Conservation (phyloP, 2,329 filamentous ascomycete genomes). For the Chrysoporthe puriensis region DNA sequence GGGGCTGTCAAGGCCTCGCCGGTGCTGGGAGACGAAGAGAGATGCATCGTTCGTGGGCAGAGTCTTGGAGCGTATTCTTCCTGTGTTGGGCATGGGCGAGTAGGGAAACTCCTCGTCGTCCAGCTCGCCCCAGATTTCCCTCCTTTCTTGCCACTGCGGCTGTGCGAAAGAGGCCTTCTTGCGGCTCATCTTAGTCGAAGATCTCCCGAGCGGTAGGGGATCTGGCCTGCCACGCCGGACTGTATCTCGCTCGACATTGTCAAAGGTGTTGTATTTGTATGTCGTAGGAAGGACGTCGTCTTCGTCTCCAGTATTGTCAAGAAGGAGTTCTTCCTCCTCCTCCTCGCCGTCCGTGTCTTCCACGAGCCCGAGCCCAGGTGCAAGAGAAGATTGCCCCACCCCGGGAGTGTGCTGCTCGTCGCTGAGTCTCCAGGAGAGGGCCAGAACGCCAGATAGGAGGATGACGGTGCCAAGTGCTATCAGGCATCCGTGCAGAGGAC, state of each 20-base stretch:
- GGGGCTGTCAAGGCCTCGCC: slow-evolving; percentile 38
- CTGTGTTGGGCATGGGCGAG: slow-evolving; percentile 38
- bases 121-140: slow-evolving; percentile 86
- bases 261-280: slow-evolving; percentile 53
- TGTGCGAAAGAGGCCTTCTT: slow-evolving; percentile 21
- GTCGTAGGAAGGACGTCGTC: slow-evolving; percentile 42
- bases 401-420: slow-evolving; percentile 69
- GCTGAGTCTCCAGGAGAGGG: slow-evolving; percentile 90
- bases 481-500: slow-evolving; percentile 73
- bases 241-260: slow-evolving; percentile 38
- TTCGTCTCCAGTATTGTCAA: slow-evolving; percentile 52
- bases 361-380: slow-evolving; percentile 81
- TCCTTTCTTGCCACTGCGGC: slow-evolving; percentile 64
- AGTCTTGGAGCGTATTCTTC: slow-evolving; percentile 52
- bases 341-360: slow-evolving; percentile 69
- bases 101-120: slow-evolving; percentile 68
- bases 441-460: slow-evolving; percentile 83
- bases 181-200: slow-evolving; percentile 14
- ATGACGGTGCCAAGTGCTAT: slow-evolving; percentile 88
- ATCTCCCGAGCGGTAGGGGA: slow-evolving; percentile 13
- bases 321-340: slow-evolving; percentile 60
- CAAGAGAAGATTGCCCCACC: slow-evolving; percentile 69
- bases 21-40: slow-evolving; percentile 41
- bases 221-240: slow-evolving; percentile 35
- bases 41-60: slow-evolving; percentile 45